Evolutionary conservation across 2,329 filamentous ascomycete genomes (phyloP), one percentile per base, ranked within the genome.

Genomic region (Talaromyces marneffei): DNA sequence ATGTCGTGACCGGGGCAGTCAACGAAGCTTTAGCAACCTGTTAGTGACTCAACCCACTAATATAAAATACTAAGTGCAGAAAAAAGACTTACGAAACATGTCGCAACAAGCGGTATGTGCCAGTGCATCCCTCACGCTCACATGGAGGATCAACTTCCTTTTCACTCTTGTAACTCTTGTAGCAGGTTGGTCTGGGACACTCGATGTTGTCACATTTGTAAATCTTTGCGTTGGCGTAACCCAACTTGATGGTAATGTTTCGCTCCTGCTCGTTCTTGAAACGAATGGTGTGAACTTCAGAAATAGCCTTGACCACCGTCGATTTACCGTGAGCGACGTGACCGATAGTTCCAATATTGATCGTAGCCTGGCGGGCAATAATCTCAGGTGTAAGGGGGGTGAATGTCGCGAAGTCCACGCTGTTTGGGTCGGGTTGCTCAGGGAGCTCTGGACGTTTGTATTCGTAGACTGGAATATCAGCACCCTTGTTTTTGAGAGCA

Each of bases 251-350:
- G 72, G 94, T 99, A 74, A 99, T 99, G 79, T 99, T 99, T 74
- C 94, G 86, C 81, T 97, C 95, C 80, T 97, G 82, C 81, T 99
- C 94, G 82, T 97, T 99, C 89, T 99, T 99, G 85, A 99, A 99
- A 69, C 94, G 87, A 74, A 99, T 94, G 18, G 94, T 99, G 84
- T 99, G 94, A 66, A 99, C 94, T 65, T 94, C 94, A 1, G 94
- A 97, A 71, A 99, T 97, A 71, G 94, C 94, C 84, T 99, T 99
- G 71, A 99, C 94, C 56, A 99, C 94, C 23, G 94, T 99, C 64
- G 91, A 96, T 79, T 97, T 97, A 75, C 93, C 93, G 89, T 97
- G 93, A 74, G 94, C 94, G 83, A 97, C 93, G 78, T 97, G 94
- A 61, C 93, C 93, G 77, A 99, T 97, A 64, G 94, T 97, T 67